Base-by-base conservation (phyloP, 1,139 yeast genomes). In the Yamadazyma mexicana region DNA sequence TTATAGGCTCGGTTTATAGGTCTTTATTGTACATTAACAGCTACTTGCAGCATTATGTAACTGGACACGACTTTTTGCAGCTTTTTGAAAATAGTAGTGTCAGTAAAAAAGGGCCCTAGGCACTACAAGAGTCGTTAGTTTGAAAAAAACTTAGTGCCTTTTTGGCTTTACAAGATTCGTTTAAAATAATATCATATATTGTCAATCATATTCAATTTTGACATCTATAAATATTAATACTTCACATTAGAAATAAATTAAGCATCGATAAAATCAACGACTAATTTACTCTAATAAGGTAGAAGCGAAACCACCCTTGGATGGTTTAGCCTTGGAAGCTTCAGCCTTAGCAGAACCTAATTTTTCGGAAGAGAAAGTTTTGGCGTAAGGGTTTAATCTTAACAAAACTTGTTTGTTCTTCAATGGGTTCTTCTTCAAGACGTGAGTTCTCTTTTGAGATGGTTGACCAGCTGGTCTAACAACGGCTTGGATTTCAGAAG, bases 331-430 rank as follows among this genome's bases (percentile, higher is more conserved):
- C 61, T 74, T 62, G 62, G 83, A 59, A 70, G 74, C 69, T 59
- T 75, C 82, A 69, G 73, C 87, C 84, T 87, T 87, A 69, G 76
- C 76, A 59, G 91, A 83, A 64, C 95, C 96, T 61, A 85, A 77
- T 78, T 87, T 87, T 79, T 88, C 85, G 71, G 87, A 88, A 63
- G 96, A 68, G 77, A 81, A 89, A 62, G 92, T 95, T 86, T 88
- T 88, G 65, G 98, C 98, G 84, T 92, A 92, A 59, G 99, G 99
- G 96, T 92, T 94, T 75, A 92, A 86, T 82, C 97, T 88, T 74
- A 89, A 84, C 70, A 89, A 77, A 64, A 89, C 94, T 79, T 88
- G 96, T 84, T 89, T 91, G 97, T 94, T 92, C 92, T 88, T 92
- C 73, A 92, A 89, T 78, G 99, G 98, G 94, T 92, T 92, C 92